Percentiles rank a stretch among this genome's conserved stretches.
phyloP scores from a whole-genome alignment of 331 rosid species.

The Acacia pycnantha region DNA sequence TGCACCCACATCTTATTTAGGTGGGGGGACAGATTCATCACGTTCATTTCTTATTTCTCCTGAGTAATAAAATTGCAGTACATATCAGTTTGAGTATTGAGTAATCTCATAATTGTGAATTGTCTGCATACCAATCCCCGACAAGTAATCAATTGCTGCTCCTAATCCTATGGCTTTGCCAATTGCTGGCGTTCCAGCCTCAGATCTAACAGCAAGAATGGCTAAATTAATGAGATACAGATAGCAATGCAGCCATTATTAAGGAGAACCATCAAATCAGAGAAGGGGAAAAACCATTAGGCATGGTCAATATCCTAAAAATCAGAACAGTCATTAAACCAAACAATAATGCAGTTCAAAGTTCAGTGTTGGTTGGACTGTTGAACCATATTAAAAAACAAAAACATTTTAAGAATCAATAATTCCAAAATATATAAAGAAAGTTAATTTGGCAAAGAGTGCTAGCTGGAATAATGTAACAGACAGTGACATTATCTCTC shows the following conservation, averaged over 20 bases:
- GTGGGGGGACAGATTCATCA: no score
- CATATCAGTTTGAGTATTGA: constrained; percentile 27
- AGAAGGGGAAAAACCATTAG: neutral
- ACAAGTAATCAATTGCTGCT: constrained; percentile 92
- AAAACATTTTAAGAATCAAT: neutral
- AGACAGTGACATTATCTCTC: neutral
- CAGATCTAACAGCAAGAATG: constrained; percentile 58
- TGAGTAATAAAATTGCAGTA: neutral
- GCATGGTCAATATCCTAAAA: neutral
- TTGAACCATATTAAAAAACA: neutral
- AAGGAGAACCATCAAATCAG: neutral
- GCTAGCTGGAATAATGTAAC: neutral
- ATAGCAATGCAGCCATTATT: neutral
- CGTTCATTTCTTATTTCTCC: neutral
- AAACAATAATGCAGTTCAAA: neutral
- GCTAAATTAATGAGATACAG: constrained; percentile 28
- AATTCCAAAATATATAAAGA: neutral
- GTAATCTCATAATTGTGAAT: constrained; percentile 87
- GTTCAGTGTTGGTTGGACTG: neutral
- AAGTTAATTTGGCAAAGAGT: neutral
- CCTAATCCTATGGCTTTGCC: constrained; percentile 98
- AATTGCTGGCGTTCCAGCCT: constrained; percentile 98
- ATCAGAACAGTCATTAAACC: neutral
- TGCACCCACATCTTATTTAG: neutral
- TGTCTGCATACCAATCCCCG: constrained; percentile 80